Evolutionary conservation across 306 rosid genomes (phyloP), one percentile per base, ranked within the genome.

Genomic region (Sicyos baderoa): DNA sequence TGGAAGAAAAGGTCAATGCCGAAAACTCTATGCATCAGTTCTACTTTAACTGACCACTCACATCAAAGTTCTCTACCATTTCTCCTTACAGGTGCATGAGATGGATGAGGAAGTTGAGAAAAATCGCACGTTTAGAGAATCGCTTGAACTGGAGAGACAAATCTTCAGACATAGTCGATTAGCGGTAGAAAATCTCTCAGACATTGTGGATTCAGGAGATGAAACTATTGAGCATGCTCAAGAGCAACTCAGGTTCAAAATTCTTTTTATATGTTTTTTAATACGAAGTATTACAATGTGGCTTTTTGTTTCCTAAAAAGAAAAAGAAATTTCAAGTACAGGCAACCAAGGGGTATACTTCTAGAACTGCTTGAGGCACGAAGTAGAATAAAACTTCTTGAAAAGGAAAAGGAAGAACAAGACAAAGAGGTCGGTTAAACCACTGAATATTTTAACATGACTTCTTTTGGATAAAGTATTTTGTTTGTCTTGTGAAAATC

Each of bases 71-170:
- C 65, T 61, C 70, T 19, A 63, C 32, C 42, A 23, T 49, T 63
- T 77, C 70, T 54, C 54, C 75, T 75, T 25, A 49, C 76, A 88
- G 98, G 97, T 85, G 65, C 71, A 74, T 79, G 97, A 88, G 79
- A 86, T 93, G 98, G 82, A 89, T 81, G 87, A 82, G 72, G 97
- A 89, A 81, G 97, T 88, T 37, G 89, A 81, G 79, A 82, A 85
- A 68, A 87, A 89, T 78, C 93, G 86, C 62, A 74, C 79, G 60
- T 85, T 84, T 71, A 86, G 83, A 82, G 91, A 88, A 68, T 84
- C 96, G 10, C 84, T 93, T 10, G 96, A 88, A 77, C 66, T 72
- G 77, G 95, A 93, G 77, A 90, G 86, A 62, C 88, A 86, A 71
- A 74, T 83, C 70, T 82, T 93, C 74, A 82, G 83, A 74, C 84